Evolutionary conservation across 148 eudicot species (phyloP), one percentile per base, ranked within the genome.

Genomic region (Amaranthus cruentus): DNA sequence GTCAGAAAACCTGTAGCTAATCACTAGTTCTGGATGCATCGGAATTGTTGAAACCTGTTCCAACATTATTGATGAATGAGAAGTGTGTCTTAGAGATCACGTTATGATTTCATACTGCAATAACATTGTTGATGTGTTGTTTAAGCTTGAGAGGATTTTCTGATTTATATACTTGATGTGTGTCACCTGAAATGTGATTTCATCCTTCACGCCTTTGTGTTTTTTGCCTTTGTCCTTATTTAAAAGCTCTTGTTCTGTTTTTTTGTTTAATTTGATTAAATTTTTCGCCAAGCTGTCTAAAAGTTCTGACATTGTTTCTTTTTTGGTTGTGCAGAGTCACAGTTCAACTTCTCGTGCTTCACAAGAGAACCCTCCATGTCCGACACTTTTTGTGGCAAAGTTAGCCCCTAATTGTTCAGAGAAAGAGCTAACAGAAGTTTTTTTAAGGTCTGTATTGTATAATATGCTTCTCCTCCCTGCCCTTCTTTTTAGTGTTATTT

Each of bases 381-480:
- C 98, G 48, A 95, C 98, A 47, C 68, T 95, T 43, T 95, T 95
- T 77, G 96, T 95, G 79, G 98, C 93, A 64, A 88, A 83, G 76
- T 80, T 95, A 69, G 91, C 90, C 56, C 92, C 89, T 49, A 74
- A 72, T 49, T 91, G 88, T 78, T 72, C 91, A 2, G 97, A 95
- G 82, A 87, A 88, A 73, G 97, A 95, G 83, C 86, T 95, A 43
- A 80, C 70, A 55, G 90, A 90, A 90, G 83, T 86, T 46, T 95
- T 95, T 82, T 91, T 97, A 75, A 91, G 98, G 98, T 95, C 77
- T 73, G 74, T n/a, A 12, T 61, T 61, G 6, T 46, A 60, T 55
- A 9, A 47, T 47, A 18, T 55, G 61, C 50, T 14, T 3, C 47
- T 47, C 3, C 21, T 6, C 53, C 9, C 21, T 18, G n/a, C 61